Evolutionary conservation across 176 grass and related monocot genomes (phyloP), one percentile per base, ranked within the genome.

Genomic region (Phoenix dactylifera): DNA sequence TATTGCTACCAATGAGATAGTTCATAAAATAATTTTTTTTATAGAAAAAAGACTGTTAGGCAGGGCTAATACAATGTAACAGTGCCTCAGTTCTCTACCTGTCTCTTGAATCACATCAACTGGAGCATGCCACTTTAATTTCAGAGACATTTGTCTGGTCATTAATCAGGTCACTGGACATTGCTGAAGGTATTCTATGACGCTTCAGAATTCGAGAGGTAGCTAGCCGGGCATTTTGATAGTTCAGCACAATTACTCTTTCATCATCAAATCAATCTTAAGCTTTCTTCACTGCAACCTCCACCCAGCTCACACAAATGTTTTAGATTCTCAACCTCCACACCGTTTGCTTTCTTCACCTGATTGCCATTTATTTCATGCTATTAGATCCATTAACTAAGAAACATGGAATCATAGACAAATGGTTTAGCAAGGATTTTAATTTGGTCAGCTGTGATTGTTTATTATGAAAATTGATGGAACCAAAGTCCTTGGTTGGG

Each of bases 211-310:
- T 87, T 49, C 81, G 78, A 35, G 84, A 80, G 6, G 87, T 91
- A 18, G 92, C 92, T 6, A 88, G 65, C 74, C 65, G 80, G 1
- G 92, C 92, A 12, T 76, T 85, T 48, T 88, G 59, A 53, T 83
- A 97, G 20, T 91, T 91, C 22, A 97, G 69, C 17, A 88, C 35
- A 6, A 91, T 91, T 39, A 91, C 81, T 65, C 84, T 87, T 70
- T 88, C 92, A 49, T 97, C 92, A 6, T 97, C 64, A 91, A 73
- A 82, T 97, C 84, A 23, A 85, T 64, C 84, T 88, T 75, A 97
- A 51, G 62, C 75, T 97, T 80, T 97, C 87, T 72, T 85, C 66
- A 0, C 66, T 69, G 68, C 81, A 91, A 49, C 59, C 72, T 91
- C 92, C 20, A 97, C 81, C 81, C 7, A 97, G 70, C 50, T 28